Percentiles rank a stretch among this genome's conserved stretches.
Conservation (phyloP, 805 yeast genomes). For the Barnettozyma siamensis region DNA sequence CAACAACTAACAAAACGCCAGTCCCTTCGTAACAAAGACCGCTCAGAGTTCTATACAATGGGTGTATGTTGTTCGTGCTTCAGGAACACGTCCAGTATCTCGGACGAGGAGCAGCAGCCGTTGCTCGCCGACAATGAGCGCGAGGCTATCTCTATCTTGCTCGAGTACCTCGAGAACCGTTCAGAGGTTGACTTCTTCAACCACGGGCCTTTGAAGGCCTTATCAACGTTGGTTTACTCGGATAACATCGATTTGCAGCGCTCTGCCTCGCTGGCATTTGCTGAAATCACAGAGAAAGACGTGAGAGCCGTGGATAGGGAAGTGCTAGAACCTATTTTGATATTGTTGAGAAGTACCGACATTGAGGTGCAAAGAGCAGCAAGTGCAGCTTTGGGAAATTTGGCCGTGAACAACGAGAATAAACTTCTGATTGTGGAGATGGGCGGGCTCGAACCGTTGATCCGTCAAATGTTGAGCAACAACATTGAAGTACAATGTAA, state of each 20-base stretch:
- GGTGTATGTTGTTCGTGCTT: slow-evolving; percentile 49
- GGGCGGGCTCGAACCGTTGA: slow-evolving; percentile 96
- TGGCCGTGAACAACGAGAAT: slow-evolving; percentile 95
- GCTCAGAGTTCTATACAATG: too few relatives aligned
- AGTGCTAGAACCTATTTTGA: slow-evolving; percentile 89
- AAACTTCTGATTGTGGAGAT: slow-evolving; percentile 90
- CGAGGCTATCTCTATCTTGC: slow-evolving; percentile 86
- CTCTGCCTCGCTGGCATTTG: slow-evolving; percentile 96
- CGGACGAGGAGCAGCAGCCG: slow-evolving; percentile 54
- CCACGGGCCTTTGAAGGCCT: slow-evolving; percentile 72
- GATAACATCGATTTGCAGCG: slow-evolving; percentile 93
- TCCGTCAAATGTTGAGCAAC: slow-evolving; percentile 94
- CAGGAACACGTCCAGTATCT: background rate
- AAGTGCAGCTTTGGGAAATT: slow-evolving; percentile 96
- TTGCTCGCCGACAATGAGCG: slow-evolving; percentile 92
- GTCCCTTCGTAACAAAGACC: too few relatives aligned
- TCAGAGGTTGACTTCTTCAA: slow-evolving; percentile 90
- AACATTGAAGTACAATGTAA: slow-evolving; percentile 98
- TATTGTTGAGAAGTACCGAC: slow-evolving; percentile 79
- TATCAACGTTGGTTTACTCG: slow-evolving; percentile 88
- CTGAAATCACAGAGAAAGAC: slow-evolving; percentile 96
- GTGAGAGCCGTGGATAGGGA: slow-evolving; percentile 86
- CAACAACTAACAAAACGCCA: too few relatives aligned
- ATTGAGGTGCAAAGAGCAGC: slow-evolving; percentile 98
- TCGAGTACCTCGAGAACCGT: slow-evolving; percentile 84